These are phyloP conservation scores for Ophiostoma novo-ulmi DNA, from an alignment of 2,329 filamentous ascomycete species.

Conservation along the genomic window DNA sequence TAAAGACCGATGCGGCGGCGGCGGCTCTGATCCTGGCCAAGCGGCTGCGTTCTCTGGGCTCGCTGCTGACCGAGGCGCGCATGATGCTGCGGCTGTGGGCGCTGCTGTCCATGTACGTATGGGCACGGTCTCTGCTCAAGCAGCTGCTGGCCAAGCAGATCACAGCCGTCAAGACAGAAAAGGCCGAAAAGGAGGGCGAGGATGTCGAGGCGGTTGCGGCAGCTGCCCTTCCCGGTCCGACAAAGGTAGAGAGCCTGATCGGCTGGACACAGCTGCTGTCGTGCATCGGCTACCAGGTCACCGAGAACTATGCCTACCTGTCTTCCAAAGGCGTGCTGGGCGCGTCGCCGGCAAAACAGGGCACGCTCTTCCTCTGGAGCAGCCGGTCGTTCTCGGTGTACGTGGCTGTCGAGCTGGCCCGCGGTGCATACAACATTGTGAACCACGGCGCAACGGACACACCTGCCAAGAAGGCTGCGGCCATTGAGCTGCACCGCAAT, in stretches of 20 bases:
- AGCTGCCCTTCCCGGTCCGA: conserved; percentile 42
- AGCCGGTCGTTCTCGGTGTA: conserved; percentile 75
- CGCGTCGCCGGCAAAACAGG: conserved; percentile 52
- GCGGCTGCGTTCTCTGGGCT: conserved; percentile 57
- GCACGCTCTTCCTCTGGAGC: conserved; percentile 63
- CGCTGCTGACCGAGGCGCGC: conserved; percentile 63
- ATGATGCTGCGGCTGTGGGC: conserved; percentile 74
- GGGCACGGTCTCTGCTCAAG: conserved; percentile 50
- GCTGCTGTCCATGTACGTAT: conserved; percentile 66
- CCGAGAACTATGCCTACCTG: conserved; percentile 82
- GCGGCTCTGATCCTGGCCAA: conserved; percentile 46
- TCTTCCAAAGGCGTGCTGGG: conserved; percentile 65
- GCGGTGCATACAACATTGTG: conserved; percentile 45
- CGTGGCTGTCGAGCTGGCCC: conserved; percentile 68
- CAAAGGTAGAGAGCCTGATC: conserved; percentile 44
- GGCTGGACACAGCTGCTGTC: conserved; percentile 63
- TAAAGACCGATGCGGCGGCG: conserved; percentile 35
- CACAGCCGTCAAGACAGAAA: conserved; percentile 27
- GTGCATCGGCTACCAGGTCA: conserved; percentile 65
- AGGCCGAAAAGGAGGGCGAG: conserved; percentile 36
- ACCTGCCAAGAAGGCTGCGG: conserved; percentile 44
- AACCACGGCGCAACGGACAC: conserved; percentile 38
- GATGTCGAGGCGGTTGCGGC: conserved; percentile 32
- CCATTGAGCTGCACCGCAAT: conserved; percentile 56
- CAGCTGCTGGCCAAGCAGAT: conserved; percentile 29